Base-by-base conservation (phyloP, 768 basidiomycete species). In the Podaxis sp. region DNA sequence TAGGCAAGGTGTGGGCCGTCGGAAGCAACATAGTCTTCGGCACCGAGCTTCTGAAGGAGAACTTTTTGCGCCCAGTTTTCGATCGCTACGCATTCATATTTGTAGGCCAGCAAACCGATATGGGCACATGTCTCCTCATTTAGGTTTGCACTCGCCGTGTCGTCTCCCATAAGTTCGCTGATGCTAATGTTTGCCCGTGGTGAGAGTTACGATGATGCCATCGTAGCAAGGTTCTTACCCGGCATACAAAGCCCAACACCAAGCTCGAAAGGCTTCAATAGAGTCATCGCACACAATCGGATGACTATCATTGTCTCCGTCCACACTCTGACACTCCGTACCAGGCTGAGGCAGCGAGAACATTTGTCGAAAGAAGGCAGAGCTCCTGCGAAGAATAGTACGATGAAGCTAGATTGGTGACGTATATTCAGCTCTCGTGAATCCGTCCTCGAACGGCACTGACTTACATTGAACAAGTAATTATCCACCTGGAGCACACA, bases 241-340 rank as follows among this genome's bases (percentile, higher is more conserved):
- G 11, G 56, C 56, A 57, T 57, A 57, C 26, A 57, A 44, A 44
- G 44, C 56, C 26, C 24, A 48, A 28, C 56, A 57, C 41, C 56
- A 57, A n/a, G 40, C 56, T 28, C 41, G 56, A 30, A 57, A 57
- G 3, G 56, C 40, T 26, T 41, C 26, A 28, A 57, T 24, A 48
- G 56, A 26, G 30, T 57, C 56, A 26, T 46, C 12, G 28, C 56
- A 57, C 41, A 48, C 41, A 44, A 57, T 48, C 4, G 56, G 56
- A 15, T 46, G 40, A n/a, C 28, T 40, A 28, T 57, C 26, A 17
- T 15, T 57, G 24, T 20, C 13, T 13, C 56, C 56, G 26, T 56
- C 38, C 12, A 15, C 40, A n/a, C 22, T 26, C 6, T 20, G 40
- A 17, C 17, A 4, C 17, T 8, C 44, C 20, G 2, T 24, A 13